Evolutionary conservation across 2,329 filamentous ascomycete species (phyloP), one percentile per base, ranked within the genome.

Genomic region (Diaporthe amygdali): DNA sequence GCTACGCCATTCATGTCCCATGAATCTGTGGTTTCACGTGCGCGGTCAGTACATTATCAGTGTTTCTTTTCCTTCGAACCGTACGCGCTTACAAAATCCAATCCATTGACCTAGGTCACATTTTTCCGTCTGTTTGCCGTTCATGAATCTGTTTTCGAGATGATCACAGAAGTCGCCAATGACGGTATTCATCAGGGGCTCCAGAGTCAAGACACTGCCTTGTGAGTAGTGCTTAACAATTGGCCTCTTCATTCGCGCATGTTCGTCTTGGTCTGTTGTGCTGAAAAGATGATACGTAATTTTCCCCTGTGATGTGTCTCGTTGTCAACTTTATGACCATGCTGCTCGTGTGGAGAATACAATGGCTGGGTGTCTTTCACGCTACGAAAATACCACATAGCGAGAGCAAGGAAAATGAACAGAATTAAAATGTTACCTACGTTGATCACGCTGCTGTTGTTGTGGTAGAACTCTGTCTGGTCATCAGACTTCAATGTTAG

Each of bases 81-180:
- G n/a, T n/a, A n/a, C n/a, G n/a, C n/a, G 20, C 51, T 55, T 2
- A 55, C 51, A 55, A 10, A 55, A 55, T 14, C 30, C 51, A 37
- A 55, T 55, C 51, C 51, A 55, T 22, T 55, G 51, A 20, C 30
- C 51, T 3, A 55, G 20, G 3, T 55, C 51, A 20, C 78, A 55
- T 5, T 55, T 10, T 3, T 37, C 4, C 1, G 12, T 22, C 6
- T 55, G 30, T 0, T 37, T 55, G 51, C 10, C 30, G 37, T 37
- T 22, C 30, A 55, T 55, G 20, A 55, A 55, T 10, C 20, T 55
- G 30, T 4, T 55, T 55, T 55, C 51, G 2, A 55, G 51, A 7
- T 55, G 51, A 22, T 55, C 51, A 37, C 51, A 55, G 5, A 55
- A 55, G 30, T 55, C 51, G 5, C 51, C 12, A 2, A 55, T 55